phyloP scores from a whole-genome alignment of 495 filamentous ascomycete species.

The Tuber microsphaerosporum region DNA sequence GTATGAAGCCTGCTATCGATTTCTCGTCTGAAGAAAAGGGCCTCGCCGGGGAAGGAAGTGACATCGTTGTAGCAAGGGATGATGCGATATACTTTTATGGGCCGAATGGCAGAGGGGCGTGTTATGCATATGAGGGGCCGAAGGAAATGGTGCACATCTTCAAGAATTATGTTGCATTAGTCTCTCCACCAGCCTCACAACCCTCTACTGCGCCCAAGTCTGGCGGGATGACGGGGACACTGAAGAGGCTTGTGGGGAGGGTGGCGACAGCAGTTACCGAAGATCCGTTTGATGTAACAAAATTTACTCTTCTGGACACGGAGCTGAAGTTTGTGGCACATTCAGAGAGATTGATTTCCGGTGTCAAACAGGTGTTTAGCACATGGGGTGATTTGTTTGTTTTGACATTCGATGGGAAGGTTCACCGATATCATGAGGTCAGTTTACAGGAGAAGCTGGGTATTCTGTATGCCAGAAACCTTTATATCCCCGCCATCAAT shows the following conservation, averaged over 20 bases:
- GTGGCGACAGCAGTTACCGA: constrained; percentile 64
- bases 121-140: constrained; percentile 79
- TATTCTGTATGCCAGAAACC: constrained; percentile 85
- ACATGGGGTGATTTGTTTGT: constrained; percentile 90
- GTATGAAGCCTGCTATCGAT: constrained; percentile 60
- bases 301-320: constrained; percentile 81
- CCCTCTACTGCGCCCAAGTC: constrained; percentile 37
- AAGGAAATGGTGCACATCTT: constrained; percentile 77
- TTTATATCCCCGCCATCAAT: constrained; percentile 86
- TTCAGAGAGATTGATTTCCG: constrained; percentile 70
- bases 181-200: constrained; percentile 62
- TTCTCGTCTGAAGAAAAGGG: constrained; percentile 37
- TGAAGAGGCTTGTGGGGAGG: constrained; percentile 49
- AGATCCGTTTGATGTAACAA: constrained; percentile 70
- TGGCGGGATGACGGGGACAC: constrained; percentile 48
- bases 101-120: constrained; percentile 72
- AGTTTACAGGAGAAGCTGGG: constrained; percentile 82
- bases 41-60: constrained; percentile 53
- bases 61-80: constrained; percentile 82
- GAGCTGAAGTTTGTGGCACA: constrained; percentile 86
- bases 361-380: constrained; percentile 70
- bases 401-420: constrained; percentile 82
- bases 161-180: constrained; percentile 77
- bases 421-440: constrained; percentile 84
- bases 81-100: constrained; percentile 95